Percentiles rank a stretch among this genome's conserved stretches.
These are phyloP conservation scores for Peronospora tabacina DNA, from an alignment of 352 stramenopile species.

Conservation along the genomic window DNA sequence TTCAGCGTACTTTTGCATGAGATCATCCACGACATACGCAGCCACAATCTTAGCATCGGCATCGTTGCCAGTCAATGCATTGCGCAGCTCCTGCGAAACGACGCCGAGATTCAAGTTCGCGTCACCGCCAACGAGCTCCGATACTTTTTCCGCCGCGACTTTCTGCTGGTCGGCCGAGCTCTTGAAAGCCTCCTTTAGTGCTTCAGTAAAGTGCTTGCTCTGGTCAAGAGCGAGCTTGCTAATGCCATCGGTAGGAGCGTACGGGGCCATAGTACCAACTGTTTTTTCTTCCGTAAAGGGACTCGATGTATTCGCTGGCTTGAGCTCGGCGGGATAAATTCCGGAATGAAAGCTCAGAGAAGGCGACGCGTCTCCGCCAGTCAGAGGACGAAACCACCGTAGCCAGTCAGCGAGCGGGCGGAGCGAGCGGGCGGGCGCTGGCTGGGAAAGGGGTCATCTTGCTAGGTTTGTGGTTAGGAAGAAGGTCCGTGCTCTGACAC, in stretches of 20 bases:
- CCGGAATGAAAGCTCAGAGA: slow-evolving; percentile 46
- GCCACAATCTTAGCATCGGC: slow-evolving; percentile 63
- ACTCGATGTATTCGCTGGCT: slow-evolving; percentile 31
- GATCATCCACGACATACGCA: slow-evolving; percentile 68
- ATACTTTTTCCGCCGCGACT: slow-evolving; percentile 79
- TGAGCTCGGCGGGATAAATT: slow-evolving; percentile 59
- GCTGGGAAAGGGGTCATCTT: slow-evolving; percentile 23
- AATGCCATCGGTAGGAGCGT: slow-evolving; percentile 72
- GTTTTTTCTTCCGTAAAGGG: slow-evolving; percentile 27
- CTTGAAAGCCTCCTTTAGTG: slow-evolving; percentile 72
- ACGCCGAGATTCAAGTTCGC: slow-evolving; percentile 67
- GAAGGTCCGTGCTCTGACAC: slow-evolving; percentile 8
- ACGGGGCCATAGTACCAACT: slow-evolving; percentile 68
- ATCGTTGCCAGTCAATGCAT: slow-evolving; percentile 43
- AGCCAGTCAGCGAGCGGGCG: slow-evolving; percentile 23
- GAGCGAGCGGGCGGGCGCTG: neutral
- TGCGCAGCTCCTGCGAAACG: slow-evolving; percentile 61
- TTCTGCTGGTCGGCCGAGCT: slow-evolving; percentile 63
- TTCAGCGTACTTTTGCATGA: slow-evolving; percentile 84
- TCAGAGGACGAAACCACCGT: slow-evolving; percentile 22
- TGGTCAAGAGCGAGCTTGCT: slow-evolving; percentile 83
- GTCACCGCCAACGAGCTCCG: slow-evolving; percentile 66
- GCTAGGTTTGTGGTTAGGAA: slow-evolving; percentile 19
- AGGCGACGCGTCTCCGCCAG: slow-evolving; percentile 25
- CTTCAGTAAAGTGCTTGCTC: slow-evolving; percentile 87